Evolutionary conservation across 2,329 filamentous ascomycete genomes (phyloP).

Genomic region (Talaromyces sp.): DNA sequence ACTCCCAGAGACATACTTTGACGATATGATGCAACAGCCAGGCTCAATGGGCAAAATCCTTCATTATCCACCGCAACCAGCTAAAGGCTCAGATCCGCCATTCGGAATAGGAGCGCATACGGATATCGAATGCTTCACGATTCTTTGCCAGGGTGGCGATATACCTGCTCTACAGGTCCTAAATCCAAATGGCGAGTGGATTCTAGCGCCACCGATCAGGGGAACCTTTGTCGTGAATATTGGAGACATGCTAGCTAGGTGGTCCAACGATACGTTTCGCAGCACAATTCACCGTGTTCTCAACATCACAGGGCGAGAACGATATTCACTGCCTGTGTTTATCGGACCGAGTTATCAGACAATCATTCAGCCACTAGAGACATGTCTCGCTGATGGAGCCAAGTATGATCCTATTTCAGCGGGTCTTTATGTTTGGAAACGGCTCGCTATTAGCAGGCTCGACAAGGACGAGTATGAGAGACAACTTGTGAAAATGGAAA

Average conservation of each 20-base stretch:
- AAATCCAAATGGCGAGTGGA: conserved; percentile 15
- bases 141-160: conserved; percentile 19
- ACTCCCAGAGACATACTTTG: conserved; percentile 14
- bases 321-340: conserved; percentile 6
- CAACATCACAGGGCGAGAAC: conserved; percentile 7
- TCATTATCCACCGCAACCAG: conserved; percentile 14
- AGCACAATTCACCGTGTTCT: conserved; percentile 9
- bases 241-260: conserved; percentile 14
- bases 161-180: conserved; percentile 26
- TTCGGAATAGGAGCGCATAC: conserved; percentile 16
- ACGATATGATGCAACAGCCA: conserved; percentile 26
- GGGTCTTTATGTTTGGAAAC: conserved; percentile 10
- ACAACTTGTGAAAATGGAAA: conserved; percentile 5
- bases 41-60: conserved; percentile 11
- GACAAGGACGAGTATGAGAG: conserved; percentile 8
- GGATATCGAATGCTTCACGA: conserved; percentile 16
- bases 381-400: conserved; percentile 3
- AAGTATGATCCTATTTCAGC: conserved; percentile 9
- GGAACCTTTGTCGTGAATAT: conserved; percentile 16
- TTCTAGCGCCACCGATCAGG: conserved; percentile 12
- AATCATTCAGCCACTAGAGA: conserved; percentile 6
- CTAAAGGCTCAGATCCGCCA: background rate
- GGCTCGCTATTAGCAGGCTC: conserved; percentile 7
- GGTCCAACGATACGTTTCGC: conserved; percentile 24
- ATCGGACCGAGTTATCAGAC: conserved; percentile 9